Base-by-base conservation (phyloP, 441 rosid species). In the Populus hybrid region DNA sequence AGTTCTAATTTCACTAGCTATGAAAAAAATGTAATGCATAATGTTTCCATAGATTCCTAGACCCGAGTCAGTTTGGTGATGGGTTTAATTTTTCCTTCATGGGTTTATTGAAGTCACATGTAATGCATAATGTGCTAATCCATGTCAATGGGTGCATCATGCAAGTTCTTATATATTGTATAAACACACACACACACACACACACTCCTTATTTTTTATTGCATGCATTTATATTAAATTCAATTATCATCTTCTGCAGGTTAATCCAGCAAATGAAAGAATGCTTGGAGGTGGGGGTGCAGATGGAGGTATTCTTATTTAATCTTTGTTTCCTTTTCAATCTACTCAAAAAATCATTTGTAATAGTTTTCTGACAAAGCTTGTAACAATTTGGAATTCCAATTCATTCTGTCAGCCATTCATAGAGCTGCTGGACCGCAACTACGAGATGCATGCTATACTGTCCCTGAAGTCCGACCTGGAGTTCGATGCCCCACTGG, bases 211-310 rank as follows among this genome's bases (percentile, higher is more conserved):
- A 7, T n/a, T 21, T 30, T 20, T 76, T 40, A 40, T 77, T 30
- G 18, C 42, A 66, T 67, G 18, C 8, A 35, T 69, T 18, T 78
- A 63, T 42, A n/a, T 40, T 24, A 24, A 40, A 66, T 32, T 32
- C 12, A 20, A 9, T 71, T 30, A 80, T 61, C 11, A 8, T 57
- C 50, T 70, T 69, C 46, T 77, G 14, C 68, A 94, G 98, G 97
- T 88, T 2, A 89, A 83, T 85, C 97, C 97, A 18, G 99, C 98
- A 46, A 93, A 95, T 76, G 91, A 83, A 82, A 83, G 79, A 73
- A 95, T 95, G 99, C 86, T 94, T 73, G 97, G 98, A 75, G 98
- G 98, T 73, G 97, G 92, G 80, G 98, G 97, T 50, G 98, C 94
- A 0, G 97, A 95, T 85, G 97, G 99, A 88, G 95, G 97, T 91